phyloP scores from a whole-genome alignment of 768 basidiomycete species.

The Calocybe cyanea region DNA sequence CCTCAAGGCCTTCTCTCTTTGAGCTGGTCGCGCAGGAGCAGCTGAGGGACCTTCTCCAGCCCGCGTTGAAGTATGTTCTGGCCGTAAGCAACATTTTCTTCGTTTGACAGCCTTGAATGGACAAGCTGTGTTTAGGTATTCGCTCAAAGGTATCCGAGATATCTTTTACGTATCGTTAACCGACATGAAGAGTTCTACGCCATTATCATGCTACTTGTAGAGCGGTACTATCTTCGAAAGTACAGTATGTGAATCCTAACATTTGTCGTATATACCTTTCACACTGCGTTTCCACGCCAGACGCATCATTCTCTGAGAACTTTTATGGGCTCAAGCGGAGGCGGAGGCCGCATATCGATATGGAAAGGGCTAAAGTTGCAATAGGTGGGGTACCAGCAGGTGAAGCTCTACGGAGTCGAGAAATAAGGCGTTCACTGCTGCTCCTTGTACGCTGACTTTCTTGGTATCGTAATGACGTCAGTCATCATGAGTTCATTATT shows the following conservation, averaged over 20 bases:
- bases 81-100: constrained; percentile 51
- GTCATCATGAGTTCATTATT: too few species aligned
- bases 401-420: constrained; percentile 61
- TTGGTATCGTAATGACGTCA: too few species aligned
- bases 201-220: constrained; percentile 81
- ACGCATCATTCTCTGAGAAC: constrained; percentile 92
- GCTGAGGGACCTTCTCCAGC: constrained; percentile 86
- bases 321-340: constrained; percentile 92
- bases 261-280: not conserved
- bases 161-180: constrained; percentile 87
- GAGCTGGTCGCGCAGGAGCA: constrained; percentile 94
- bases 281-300: constrained; percentile 33
- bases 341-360: constrained; percentile 65
- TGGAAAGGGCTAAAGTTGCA: constrained; percentile 62
- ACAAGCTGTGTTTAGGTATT: constrained; percentile 59
- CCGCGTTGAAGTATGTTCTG: constrained; percentile 90
- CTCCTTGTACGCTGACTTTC: constrained; percentile 60
- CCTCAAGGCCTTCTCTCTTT: constrained; percentile 78
- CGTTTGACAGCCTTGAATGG: not conserved
- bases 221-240: constrained; percentile 84
- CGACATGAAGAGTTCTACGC: constrained; percentile 97
- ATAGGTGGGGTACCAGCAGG: constrained; percentile 61
- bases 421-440: constrained; percentile 73
- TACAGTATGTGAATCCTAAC: constrained; percentile 53
- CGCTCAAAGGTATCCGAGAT: constrained; percentile 91